These are phyloP conservation scores for Castanopsis chinensis DNA, from an alignment of 306 rosid species.

Conservation along the genomic window DNA sequence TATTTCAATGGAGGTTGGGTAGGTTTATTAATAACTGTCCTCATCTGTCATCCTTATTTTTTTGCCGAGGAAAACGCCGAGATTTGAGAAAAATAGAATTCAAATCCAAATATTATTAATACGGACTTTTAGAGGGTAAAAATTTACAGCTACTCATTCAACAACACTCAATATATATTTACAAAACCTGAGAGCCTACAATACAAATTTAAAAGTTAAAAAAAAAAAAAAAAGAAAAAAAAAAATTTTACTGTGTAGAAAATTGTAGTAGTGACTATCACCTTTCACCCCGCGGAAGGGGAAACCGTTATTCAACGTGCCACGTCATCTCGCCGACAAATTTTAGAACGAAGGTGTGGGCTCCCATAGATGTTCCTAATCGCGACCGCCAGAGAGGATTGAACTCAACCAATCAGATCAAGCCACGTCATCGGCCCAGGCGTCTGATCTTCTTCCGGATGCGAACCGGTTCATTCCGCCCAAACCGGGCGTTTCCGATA, in stretches of 20 bases:
- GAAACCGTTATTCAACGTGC: slow-evolving; percentile 53
- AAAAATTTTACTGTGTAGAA: slow-evolving; percentile 8
- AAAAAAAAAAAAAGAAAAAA: not conserved
- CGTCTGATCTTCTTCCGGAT: slow-evolving; percentile 74
- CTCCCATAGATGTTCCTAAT: slow-evolving; percentile 32
- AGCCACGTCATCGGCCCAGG: slow-evolving; percentile 46
- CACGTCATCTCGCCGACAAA: slow-evolving; percentile 48
- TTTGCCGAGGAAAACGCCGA: no score
- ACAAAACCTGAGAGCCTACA: slow-evolving; percentile 24
- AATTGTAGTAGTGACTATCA: slow-evolving; percentile 2
- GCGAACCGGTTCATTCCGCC: slow-evolving; percentile 66
- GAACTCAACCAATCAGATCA: not conserved
- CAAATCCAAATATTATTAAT: not conserved
- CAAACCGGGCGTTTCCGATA: slow-evolving; percentile 62
- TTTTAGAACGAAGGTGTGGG: slow-evolving; percentile 2
- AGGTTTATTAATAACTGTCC: no score
- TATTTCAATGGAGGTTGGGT: no score
- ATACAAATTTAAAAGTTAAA: not conserved
- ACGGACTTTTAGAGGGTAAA: slow-evolving; percentile 13
- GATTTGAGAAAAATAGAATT: not conserved
- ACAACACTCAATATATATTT: slow-evolving; percentile 21
- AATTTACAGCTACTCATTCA: slow-evolving; percentile 29
- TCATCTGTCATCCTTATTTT: no score
- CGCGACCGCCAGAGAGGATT: slow-evolving; percentile 19
- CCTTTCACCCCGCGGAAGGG: slow-evolving; percentile 23